phyloP scores from a whole-genome alignment of 257 asterid genomes.

The Galeopsis tetrahit region DNA sequence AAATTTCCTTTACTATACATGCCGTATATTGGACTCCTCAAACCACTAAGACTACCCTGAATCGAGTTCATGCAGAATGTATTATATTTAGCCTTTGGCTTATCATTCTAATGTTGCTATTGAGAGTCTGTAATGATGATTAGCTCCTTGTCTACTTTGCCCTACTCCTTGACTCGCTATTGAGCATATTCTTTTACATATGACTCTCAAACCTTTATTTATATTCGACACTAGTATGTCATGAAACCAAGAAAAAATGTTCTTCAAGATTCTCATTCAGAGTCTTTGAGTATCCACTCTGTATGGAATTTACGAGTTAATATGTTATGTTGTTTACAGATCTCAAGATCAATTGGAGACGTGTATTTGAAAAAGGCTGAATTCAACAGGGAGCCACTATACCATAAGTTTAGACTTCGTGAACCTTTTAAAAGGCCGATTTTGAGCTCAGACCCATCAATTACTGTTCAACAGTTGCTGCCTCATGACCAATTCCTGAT shows the following conservation, averaged over 20 bases:
- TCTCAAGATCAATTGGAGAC: constrained; percentile 72
- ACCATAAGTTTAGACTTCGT: constrained; percentile 66
- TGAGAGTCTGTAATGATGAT: not conserved
- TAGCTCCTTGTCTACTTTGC: not conserved
- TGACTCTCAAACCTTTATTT: not conserved
- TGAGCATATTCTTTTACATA: not conserved
- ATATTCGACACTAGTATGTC: not conserved
- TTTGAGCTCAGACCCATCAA: constrained; percentile 65
- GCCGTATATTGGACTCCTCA: not conserved
- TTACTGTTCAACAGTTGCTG: constrained; percentile 55
- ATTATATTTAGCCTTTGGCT: too few species aligned
- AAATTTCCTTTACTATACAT: not conserved
- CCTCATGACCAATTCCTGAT: constrained; percentile 70
- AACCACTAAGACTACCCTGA: not conserved
- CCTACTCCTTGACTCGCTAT: not conserved
- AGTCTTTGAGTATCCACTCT: not conserved
- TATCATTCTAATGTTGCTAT: not conserved
- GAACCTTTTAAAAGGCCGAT: constrained; percentile 71
- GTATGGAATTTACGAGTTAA: not conserved
- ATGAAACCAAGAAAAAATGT: too few species aligned
- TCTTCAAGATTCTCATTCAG: not conserved
- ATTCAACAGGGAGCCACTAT: constrained; percentile 67
- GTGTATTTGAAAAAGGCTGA: constrained; percentile 66
- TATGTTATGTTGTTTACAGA: constrained; percentile 38
- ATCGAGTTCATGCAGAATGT: not conserved